Percentiles rank a stretch among this genome's conserved stretches.
Evolutionary conservation across 208 protist species (phyloP).

Genomic region (Acanthamoeba lenticulata): DNA sequence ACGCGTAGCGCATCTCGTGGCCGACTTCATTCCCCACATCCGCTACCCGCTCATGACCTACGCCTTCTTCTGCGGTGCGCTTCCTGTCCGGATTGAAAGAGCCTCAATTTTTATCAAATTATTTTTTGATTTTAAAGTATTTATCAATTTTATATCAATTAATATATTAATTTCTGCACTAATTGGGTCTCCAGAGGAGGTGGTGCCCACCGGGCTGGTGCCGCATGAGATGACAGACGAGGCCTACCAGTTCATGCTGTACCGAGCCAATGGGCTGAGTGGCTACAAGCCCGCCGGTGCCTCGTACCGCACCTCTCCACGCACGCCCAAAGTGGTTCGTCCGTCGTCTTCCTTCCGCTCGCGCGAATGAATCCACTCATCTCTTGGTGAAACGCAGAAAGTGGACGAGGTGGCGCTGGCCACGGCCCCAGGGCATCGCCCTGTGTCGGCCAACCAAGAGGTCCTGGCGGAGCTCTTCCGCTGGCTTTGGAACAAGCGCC

Average conservation of each 20-base stretch:
- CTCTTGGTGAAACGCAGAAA: neutral
- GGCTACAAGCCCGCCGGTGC: neutral
- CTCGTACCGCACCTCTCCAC: neutral
- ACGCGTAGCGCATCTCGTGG: neutral
- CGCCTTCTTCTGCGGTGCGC: neutral
- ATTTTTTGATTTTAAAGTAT: no score
- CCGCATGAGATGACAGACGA: neutral
- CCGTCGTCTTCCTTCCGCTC: neutral
- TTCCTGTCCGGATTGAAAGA: no score
- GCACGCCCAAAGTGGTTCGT: neutral
- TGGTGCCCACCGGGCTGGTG: neutral
- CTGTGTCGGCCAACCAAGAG: neutral
- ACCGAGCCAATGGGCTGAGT: neutral
- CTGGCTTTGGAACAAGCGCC: neutral
- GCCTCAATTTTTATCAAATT: no score
- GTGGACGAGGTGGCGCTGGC: neutral
- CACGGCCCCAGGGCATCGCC: neutral
- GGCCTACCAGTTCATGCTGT: neutral
- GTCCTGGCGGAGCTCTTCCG: neutral
- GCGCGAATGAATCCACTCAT: neutral
- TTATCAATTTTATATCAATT: neutral
- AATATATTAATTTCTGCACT: neutral
- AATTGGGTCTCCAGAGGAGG: neutral
- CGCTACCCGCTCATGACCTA: conserved; percentile 2
- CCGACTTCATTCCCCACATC: neutral